These are phyloP conservation scores for Talaromyces trachyspermus DNA, from an alignment of 495 filamentous ascomycete species.

Conservation along the genomic window DNA sequence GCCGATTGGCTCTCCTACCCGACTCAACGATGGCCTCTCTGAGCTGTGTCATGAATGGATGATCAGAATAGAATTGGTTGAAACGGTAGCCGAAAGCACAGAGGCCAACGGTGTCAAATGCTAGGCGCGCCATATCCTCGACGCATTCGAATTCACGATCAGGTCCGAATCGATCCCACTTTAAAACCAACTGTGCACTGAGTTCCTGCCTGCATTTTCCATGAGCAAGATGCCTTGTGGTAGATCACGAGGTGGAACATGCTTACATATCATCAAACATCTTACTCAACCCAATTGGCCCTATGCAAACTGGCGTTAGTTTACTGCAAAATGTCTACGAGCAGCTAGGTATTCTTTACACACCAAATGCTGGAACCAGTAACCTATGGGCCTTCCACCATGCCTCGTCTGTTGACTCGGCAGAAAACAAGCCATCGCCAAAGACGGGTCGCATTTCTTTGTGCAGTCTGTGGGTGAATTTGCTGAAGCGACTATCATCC, in stretches of 20 bases:
- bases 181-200: conserved; percentile 57
- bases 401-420: conserved; percentile 45
- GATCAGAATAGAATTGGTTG: conserved; percentile 65
- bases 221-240: too few relatives aligned
- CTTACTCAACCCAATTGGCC: conserved; percentile 54
- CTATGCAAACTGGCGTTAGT: too few relatives aligned
- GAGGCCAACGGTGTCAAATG: conserved; percentile 64
- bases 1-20: conserved; percentile 42
- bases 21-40: conserved; percentile 48
- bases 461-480: too few relatives aligned
- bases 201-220: too few relatives aligned
- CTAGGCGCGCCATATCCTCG: conserved; percentile 67
- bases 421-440: too few relatives aligned
- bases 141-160: conserved; percentile 48
- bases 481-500: too few relatives aligned
- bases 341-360: too few relatives aligned
- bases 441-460: too few relatives aligned
- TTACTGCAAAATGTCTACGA: too few relatives aligned
- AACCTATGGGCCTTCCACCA: conserved; percentile 71
- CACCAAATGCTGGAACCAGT: conserved; percentile 58
- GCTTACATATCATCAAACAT: conserved; percentile 76
- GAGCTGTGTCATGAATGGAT: conserved; percentile 64
- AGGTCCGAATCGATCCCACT: conserved; percentile 63
- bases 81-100: conserved; percentile 72
- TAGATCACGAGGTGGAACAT: too few relatives aligned